These are phyloP conservation scores for Leucosporidium creatinivorum DNA, from an alignment of 768 basidiomycete species.

Conservation along the genomic window DNA sequence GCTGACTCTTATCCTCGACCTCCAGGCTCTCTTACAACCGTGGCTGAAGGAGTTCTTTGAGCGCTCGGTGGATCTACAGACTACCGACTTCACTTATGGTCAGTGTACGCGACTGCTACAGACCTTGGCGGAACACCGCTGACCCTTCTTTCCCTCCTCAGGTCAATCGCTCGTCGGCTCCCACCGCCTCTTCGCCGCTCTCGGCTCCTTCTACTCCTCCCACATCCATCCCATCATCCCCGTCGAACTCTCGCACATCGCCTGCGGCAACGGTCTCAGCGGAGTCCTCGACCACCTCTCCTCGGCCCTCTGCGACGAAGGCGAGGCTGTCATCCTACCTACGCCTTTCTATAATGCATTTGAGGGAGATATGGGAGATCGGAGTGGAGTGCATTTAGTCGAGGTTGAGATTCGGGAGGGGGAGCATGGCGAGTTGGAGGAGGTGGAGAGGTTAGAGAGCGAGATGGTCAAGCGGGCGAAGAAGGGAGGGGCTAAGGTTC, in stretches of 20 bases:
- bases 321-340: conserved; percentile 30
- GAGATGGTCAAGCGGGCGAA: conserved; percentile 6
- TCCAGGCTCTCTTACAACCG: not conserved
- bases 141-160: conserved; percentile 27
- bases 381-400: conserved; percentile 21
- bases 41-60: conserved; percentile 15
- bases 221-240: conserved; percentile 29
- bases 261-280: conserved; percentile 13
- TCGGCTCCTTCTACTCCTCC: conserved; percentile 21
- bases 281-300: conserved; percentile 23
- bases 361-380: conserved; percentile 18
- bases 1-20: conserved; percentile 2
- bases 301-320: conserved; percentile 25
- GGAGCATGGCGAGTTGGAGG: conserved; percentile 10
- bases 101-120: not conserved
- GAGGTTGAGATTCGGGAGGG: conserved; percentile 27
- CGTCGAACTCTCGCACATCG: conserved; percentile 1
- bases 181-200: conserved; percentile 24
- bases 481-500: conserved; percentile 1
- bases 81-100: conserved; percentile 3
- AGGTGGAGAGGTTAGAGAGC: conserved; percentile 25
- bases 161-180: conserved; percentile 31
- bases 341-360: conserved; percentile 25
- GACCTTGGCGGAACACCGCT: not conserved
- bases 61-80: not conserved